phyloP scores from a whole-genome alignment of 352 stramenopile genomes.

The Globisporangium polare region DNA sequence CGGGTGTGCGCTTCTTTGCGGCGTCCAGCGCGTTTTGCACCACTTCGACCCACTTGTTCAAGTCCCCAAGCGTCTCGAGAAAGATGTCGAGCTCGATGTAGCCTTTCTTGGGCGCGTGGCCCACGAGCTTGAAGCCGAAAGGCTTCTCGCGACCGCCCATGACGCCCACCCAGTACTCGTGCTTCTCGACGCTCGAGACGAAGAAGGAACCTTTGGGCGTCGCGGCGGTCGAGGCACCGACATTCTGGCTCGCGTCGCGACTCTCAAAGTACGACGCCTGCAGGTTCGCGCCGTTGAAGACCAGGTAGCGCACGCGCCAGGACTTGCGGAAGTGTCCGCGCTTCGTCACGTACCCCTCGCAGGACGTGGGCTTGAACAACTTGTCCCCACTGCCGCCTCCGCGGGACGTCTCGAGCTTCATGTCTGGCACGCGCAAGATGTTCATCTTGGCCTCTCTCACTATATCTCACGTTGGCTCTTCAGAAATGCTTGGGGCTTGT shows the following conservation, averaged over 20 bases:
- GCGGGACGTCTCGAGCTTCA: slow-evolving; percentile 12
- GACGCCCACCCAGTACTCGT: slow-evolving; percentile 72
- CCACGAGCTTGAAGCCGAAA: slow-evolving; percentile 84
- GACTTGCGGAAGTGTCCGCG: slow-evolving; percentile 82
- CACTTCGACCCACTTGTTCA: slow-evolving; percentile 80
- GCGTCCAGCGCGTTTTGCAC: slow-evolving; percentile 64
- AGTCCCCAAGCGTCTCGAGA: slow-evolving; percentile 53
- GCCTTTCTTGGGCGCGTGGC: slow-evolving; percentile 66
- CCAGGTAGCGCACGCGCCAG: slow-evolving; percentile 75
- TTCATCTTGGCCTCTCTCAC: slow-evolving; percentile 32
- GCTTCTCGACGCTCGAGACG: slow-evolving; percentile 69
- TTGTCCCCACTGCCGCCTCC: slow-evolving; percentile 21
- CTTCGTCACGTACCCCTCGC: slow-evolving; percentile 86
- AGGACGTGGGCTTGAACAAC: slow-evolving; percentile 60
- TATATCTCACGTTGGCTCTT: not conserved
- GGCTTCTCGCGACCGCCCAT: slow-evolving; percentile 66
- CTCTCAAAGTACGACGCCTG: slow-evolving; percentile 76
- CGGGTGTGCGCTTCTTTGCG: slow-evolving; percentile 36
- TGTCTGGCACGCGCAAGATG: slow-evolving; percentile 49
- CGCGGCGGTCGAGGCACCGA: slow-evolving; percentile 1
- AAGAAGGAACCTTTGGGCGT: slow-evolving; percentile 68
- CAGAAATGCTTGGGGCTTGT: not conserved
- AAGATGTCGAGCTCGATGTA: slow-evolving; percentile 83
- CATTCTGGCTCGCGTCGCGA: slow-evolving; percentile 43
- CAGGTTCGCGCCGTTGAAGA: slow-evolving; percentile 68